These are phyloP conservation scores for Graphilbum ipis-grandicollis DNA, from an alignment of 2,329 filamentous ascomycete genomes.

Conservation along the genomic window DNA sequence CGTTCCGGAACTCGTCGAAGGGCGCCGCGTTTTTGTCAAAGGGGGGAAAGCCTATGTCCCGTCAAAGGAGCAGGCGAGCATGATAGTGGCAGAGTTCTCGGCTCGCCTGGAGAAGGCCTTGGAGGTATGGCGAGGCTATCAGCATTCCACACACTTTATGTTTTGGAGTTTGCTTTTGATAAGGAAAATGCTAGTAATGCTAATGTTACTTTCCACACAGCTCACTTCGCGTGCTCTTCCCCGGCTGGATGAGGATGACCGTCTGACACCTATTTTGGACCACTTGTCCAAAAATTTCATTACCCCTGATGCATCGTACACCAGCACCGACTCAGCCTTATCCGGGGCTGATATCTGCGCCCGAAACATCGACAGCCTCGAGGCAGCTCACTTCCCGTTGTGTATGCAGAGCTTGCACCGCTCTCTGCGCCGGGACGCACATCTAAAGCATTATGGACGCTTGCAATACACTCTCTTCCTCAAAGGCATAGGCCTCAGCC, in stretches of 20 bases:
- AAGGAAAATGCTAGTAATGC: neutral
- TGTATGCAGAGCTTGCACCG: slow-evolving; percentile 91
- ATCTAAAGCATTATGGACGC: slow-evolving; percentile 85
- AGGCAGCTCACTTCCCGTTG: slow-evolving; percentile 67
- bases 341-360: slow-evolving; percentile 63
- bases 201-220: slow-evolving; percentile 19
- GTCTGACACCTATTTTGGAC: slow-evolving; percentile 49
- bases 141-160: too few relatives aligned
- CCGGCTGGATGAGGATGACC: slow-evolving; percentile 88
- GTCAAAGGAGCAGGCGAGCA: slow-evolving; percentile 66
- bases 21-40: slow-evolving; percentile 56
- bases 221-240: slow-evolving; percentile 82
- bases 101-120: slow-evolving; percentile 63
- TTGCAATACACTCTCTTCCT: slow-evolving; percentile 93
- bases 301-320: slow-evolving; percentile 73
- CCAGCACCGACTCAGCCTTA: slow-evolving; percentile 38
- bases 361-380: slow-evolving; percentile 61
- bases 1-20: slow-evolving; percentile 79
- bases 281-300: slow-evolving; percentile 93
- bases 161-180: neutral
- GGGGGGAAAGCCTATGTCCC: slow-evolving; percentile 85
- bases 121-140: slow-evolving; percentile 37
- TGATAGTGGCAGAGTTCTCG: slow-evolving; percentile 80
- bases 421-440: slow-evolving; percentile 68
- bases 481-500: slow-evolving; percentile 78